Evolutionary conservation across 768 basidiomycete genomes (phyloP), one percentile per base, ranked within the genome.

Genomic region (Pulveroboletus sp.): DNA sequence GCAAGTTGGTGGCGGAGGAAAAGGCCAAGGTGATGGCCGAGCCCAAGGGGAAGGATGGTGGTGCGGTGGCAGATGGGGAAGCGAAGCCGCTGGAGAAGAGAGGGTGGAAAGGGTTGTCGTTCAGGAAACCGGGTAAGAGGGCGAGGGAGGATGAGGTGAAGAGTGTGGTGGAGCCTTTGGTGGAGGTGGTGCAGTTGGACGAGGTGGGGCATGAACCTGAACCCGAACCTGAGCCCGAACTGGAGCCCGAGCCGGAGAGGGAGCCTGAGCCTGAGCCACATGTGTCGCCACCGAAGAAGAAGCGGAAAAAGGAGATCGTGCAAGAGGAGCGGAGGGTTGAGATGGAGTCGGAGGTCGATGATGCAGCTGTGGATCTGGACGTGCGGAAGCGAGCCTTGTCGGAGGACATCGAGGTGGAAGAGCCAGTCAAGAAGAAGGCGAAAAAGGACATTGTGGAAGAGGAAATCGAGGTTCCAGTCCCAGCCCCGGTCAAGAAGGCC

Each of bases 291-390:
- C 80, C 80, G 36, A 80, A 70, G 69, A 83, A 85, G 75, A 81
- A 73, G 63, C 71, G 73, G 61, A 82, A 75, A 70, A 77, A 76
- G 61, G 80, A 79, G 52, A 53, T 43, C 35, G 60, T 61, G 36
- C 58, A 59, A 57, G 66, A 51, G 44, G 57, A 68, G 51, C 62
- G 66, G 27, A 73, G 73, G 35, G 69, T 70, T 31, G 76, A 82
- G 35, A 55, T 80, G 34, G 85, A 85, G 70, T 80, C 78, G 6
- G 86, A 85, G 57, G 79, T 79, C 33, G 86, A 85, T 46, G 75
- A 73, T 19, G 68, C n/a, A n/a, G n/a, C 56, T 11, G 47, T 57
- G 23, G 68, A 57, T 11, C 57, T 68, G 1, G 67, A 70, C 23
- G 59, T 57, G 29, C 73, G 71, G 40, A 81, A 82, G 53, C 72